Evolutionary conservation across 2,329 filamentous ascomycete genomes (phyloP).

Genomic region (Aspergillus transmontanensis): DNA sequence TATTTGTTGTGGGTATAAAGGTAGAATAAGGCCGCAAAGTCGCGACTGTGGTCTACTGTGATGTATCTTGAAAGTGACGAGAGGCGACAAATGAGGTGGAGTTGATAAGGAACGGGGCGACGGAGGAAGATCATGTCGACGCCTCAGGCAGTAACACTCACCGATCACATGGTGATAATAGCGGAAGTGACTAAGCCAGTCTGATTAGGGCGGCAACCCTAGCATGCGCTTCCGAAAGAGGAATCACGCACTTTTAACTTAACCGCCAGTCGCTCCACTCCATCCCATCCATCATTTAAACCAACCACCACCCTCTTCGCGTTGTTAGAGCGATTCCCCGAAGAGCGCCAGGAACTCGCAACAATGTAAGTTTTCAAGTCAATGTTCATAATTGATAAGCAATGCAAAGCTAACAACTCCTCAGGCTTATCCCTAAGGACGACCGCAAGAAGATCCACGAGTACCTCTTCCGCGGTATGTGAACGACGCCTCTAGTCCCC

Average conservation of each 20-base stretch:
- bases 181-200: constrained; percentile 8
- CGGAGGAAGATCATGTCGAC: background rate
- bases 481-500: constrained; percentile 25
- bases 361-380: constrained; percentile 47
- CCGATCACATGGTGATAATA: constrained; percentile 13
- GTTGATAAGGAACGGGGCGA: background rate
- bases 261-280: constrained; percentile 34
- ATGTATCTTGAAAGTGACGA: background rate
- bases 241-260: constrained; percentile 42
- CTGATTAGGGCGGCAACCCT: constrained; percentile 37
- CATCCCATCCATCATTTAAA: constrained; percentile 36
- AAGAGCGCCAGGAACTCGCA: constrained; percentile 57
- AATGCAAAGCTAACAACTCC: constrained; percentile 20
- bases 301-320: constrained; percentile 40
- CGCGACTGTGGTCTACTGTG: background rate
- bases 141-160: constrained; percentile 4
- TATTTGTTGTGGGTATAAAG: background rate
- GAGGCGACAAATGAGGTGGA: background rate
- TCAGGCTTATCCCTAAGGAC: constrained; percentile 97
- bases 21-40: background rate
- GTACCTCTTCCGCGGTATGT: constrained; percentile 92
- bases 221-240: constrained; percentile 26
- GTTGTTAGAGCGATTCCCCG: constrained; percentile 57
- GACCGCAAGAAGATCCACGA: constrained; percentile 99
- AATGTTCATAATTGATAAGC: constrained; percentile 3